Evolutionary conservation across 208 protist genomes (phyloP), one percentile per base, ranked within the genome.

Genomic region (Trypanosomatidae sp.): DNA sequence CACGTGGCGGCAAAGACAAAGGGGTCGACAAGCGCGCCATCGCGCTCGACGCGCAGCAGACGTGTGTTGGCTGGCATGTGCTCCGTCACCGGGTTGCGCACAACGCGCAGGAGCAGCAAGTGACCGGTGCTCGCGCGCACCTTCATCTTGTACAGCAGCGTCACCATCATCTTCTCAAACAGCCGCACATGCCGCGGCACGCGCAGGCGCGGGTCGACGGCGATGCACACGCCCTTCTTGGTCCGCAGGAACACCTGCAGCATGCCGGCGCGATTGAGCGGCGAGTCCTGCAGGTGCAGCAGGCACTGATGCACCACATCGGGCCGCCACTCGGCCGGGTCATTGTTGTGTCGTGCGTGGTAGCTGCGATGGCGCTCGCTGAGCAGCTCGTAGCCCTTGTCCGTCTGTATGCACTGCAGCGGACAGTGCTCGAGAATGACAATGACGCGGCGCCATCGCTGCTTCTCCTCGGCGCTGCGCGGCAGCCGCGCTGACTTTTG

Each of bases 301-400:
- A 99, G 69, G 52, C 93, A 96, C 80, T 98, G 97, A 59, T 99
- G 98, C 18, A 95, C 71, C 25, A 99, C 98, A 66, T 99, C 98
- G 5, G 97, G 98, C 35, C 98, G 83, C 65, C 79, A 92, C 47
- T 98, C 92, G 0, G 87, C 85, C 4, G 90, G 79, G 55, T 98
- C 89, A 43, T 88, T 72, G 27, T 94, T 82, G 66, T 92, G 58
- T 49, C 96, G 96, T n/a, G 70, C 72, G 54, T 99, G 67, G 56
- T 98, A 85, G 33, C 61, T 59, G 8, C 76, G 56, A 70, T 99
- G 97, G 27, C 97, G 88, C 59, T 99, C 96, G 53, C 98, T 97
- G 10, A 99, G 75, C 48, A 99, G 74, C 65, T 98, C 84, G 46
- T 95, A 98, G 2, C 88, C 84, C 20, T 88, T 78, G 28, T 92